Base-by-base conservation (phyloP, 331 rosid genomes). In the Rhamnella rubrinervis region DNA sequence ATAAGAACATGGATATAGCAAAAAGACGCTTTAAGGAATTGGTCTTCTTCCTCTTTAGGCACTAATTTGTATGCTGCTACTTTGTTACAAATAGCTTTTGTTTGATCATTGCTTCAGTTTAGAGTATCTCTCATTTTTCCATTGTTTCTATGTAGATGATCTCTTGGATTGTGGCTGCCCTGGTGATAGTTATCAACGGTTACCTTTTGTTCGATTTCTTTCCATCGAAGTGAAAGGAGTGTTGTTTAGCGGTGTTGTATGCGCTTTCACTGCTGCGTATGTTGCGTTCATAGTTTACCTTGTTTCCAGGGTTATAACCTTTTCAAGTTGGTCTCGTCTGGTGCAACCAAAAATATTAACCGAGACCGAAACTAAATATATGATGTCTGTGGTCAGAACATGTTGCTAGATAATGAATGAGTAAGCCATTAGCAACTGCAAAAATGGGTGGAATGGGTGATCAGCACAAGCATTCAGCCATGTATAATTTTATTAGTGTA, bases 141-240 rank as follows among this genome's bases (percentile, higher is more conserved):
- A 28, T 77, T 74, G 18, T 41, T 76, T 73, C 56, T 35, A 14
- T 72, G 56, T 85, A 95, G 99, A 80, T 40, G 38, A 47, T 78
- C 31, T 81, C 99, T 15, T 95, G 99, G 99, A 73, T 83, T 19
- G 99, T 95, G 86, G 93, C 99, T 59, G 92, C 73, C 38, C 85
- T 95, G 61, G 97, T 95, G 86, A 95, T 91, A 46, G 81, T 82
- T 71, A 95, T 95, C 58, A 95, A 95, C 46, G 99, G 97, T 55
- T 91, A 95, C 82, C 92, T 95, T 21, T 66, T 91, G 82, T 49
- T 89, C 64, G 92, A 86, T 58, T 95, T 87, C 93, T 80, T 95
- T 76, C 87, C n/a, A 39, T 81, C 17, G 96, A 91, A 77, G 97
- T 83, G 79, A 83, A 66, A 5, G 96, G 99, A 55, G 79, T 65